Evolutionary conservation across 1,284 basidiomycete species (phyloP), one percentile per base, ranked within the genome.

Genomic region (Cutaneotrichosporon dermatis): DNA sequence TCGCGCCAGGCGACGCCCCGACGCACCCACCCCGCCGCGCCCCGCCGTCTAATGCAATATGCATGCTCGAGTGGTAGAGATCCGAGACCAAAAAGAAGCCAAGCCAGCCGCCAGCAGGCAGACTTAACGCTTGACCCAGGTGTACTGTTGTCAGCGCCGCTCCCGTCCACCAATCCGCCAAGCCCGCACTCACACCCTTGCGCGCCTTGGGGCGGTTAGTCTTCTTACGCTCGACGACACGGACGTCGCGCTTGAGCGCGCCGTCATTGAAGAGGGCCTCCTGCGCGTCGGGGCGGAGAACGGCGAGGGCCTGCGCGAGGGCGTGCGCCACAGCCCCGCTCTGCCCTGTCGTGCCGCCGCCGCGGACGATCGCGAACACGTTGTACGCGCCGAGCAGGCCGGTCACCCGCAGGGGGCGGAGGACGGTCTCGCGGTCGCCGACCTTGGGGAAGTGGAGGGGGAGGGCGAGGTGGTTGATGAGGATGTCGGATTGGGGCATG

Each of bases 151-250:
- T 61, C 35, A 62, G 56, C 43, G 33, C 15, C n/a, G 9, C 15
- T 46, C 12, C 12, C 12, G 9, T 40, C 12, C 12, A 40, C 39
- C 39, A 40, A 8, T n/a, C 46, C 54, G 15, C 68, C 68, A 55
- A 25, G 25, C 25, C 25, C 25, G 25, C 66, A 87, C 89, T 56
- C 78, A 92, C 90, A 77, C 83, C 83, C 81, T 95, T 94, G 76
- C 94, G 86, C 63, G 95, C 91, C 82, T 97, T 97, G 64, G 88
- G 86, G 67, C 86, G 77, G 62, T 90, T 90, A 7, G 95, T 92
- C 83, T 98, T 97, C 81, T 99, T 99, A 68, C 95, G 85, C 81
- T 99, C 95, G 37, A 97, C 93, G 88, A 94, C 91, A 78, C 95
- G 88, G 50, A 92, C 90, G 81, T 99, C 95, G 72, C 95, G 87